Base-by-base conservation (phyloP, 179 eudicot species). In the Beta corolliflora region DNA sequence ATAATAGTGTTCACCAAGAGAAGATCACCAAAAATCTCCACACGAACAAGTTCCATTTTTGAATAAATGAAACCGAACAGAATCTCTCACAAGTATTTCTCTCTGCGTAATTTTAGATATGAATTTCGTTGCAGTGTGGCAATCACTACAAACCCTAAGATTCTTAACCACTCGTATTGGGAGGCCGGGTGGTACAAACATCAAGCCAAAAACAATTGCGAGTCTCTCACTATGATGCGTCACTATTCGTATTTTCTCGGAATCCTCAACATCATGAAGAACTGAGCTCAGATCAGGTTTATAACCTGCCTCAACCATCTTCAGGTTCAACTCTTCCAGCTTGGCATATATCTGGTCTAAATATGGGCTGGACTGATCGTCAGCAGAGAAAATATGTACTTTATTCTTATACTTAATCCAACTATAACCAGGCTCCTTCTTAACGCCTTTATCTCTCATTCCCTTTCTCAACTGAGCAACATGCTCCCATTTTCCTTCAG, bases 31-130 rank as follows among this genome's bases (percentile, higher is more conserved):
- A 81, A 96, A 96, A 85, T 96, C 99, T 85, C 98, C 99, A 88
- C 99, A 96, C 21, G 99, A 94, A 85, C 99, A 96, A 31, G 86
- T 87, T 86, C 99, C 99, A 87, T 94, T 89, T 87, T 91, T 94
- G 81, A 96, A 94, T 71, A 96, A 82, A 92, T 96, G 99, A 80
- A 88, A 95, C 19, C 98, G 92, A 72, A 90, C 97, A 78, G 97
- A 81, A 83, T 95, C 98, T 87, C 98, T 88, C 18, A 95, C 98
- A 67, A 95, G 97, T 89, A 95, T 93, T 73, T 96, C 98, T 88
- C 99, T 90, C 61, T 73, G 79, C n/a, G 98, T 90, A 71, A 96
- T 84, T 89, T 91, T 94, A 56, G 99, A 96, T 77, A 96, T 93
- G 59, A 89, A 81, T 80, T 94, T 96, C 8, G 98, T 96, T 21